Percentiles rank a stretch among this genome's conserved stretches.
Evolutionary conservation across 2,329 filamentous ascomycete species (phyloP).

Genomic region (Colletotrichum aenigma): DNA sequence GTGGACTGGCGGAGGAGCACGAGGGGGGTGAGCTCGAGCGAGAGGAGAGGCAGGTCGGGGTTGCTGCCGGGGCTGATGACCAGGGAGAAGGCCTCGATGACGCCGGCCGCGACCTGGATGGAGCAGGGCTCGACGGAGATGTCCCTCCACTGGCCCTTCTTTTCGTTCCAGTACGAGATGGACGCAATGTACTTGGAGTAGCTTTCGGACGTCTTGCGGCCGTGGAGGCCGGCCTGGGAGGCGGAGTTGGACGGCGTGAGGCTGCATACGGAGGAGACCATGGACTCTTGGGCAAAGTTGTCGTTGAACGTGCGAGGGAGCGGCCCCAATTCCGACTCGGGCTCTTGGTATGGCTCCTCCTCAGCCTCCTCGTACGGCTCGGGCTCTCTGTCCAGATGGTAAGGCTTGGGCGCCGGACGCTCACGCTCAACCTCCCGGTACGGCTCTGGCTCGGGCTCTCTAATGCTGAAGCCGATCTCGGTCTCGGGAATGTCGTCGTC

Average conservation of each 20-base stretch:
- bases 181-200: conserved; percentile 54
- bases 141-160: conserved; percentile 64
- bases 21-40: conserved; percentile 87
- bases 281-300: conserved; percentile 29
- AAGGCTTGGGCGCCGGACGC: conserved; percentile 18
- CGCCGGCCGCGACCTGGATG: conserved; percentile 60
- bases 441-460: conserved; percentile 36
- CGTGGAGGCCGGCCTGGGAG: conserved; percentile 70
- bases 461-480: conserved; percentile 63
- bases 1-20: conserved; percentile 91
- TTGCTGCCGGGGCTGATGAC: conserved; percentile 28
- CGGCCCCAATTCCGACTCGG: neutral
- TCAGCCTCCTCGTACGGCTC: neutral
- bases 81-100: conserved; percentile 61
- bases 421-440: conserved; percentile 22
- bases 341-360: neutral
- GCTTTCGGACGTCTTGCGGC: conserved; percentile 54
- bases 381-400: neutral
- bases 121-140: conserved; percentile 56
- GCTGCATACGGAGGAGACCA: conserved; percentile 60
- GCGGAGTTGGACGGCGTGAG: conserved; percentile 82
- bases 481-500: conserved; percentile 66
- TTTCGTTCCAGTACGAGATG: conserved; percentile 67
- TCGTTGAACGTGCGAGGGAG: neutral
- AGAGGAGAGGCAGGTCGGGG: conserved; percentile 55